Evolutionary conservation across 495 filamentous ascomycete species (phyloP).

Genomic region (Daldinia caldariorum): DNA sequence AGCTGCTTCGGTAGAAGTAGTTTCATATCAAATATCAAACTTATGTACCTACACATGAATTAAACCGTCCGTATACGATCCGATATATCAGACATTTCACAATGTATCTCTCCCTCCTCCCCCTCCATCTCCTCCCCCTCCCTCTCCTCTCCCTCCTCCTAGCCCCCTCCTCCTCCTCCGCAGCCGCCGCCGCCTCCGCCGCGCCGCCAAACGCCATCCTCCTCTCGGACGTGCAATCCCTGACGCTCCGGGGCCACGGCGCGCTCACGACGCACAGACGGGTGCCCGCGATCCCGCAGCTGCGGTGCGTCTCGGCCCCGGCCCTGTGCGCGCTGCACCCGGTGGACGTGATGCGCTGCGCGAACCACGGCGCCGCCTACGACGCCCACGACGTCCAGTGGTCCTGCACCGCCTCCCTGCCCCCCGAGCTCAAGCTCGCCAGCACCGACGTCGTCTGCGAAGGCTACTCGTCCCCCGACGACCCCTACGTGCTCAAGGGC

Average conservation of each 20-base stretch:
- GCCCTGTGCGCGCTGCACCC: conserved; percentile 69
- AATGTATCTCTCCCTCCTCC: neutral
- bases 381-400: conserved; percentile 80
- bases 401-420: conserved; percentile 84
- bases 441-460: conserved; percentile 93
- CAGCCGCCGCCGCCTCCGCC: conserved; percentile 48
- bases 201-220: conserved; percentile 67
- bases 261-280: conserved; percentile 76
- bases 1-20: neutral
- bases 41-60: neutral
- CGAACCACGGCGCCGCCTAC: conserved; percentile 79
- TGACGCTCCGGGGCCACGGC: conserved; percentile 74
- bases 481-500: conserved; percentile 85
- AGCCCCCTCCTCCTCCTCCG: conserved; percentile 19
- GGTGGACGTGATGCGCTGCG: conserved; percentile 86
- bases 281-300: conserved; percentile 78
- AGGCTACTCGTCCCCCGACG: conserved; percentile 78
- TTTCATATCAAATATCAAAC: neutral
- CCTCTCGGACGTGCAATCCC: conserved; percentile 76
- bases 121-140: neutral
- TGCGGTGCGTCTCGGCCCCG: conserved; percentile 80
- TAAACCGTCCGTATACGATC: neutral
- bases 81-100: neutral
- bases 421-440: conserved; percentile 86
- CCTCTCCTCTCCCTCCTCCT: conserved; percentile 4